Evolutionary conservation across 2,329 filamentous ascomycete species (phyloP).

Genomic region (Botrytis paeoniae): DNA sequence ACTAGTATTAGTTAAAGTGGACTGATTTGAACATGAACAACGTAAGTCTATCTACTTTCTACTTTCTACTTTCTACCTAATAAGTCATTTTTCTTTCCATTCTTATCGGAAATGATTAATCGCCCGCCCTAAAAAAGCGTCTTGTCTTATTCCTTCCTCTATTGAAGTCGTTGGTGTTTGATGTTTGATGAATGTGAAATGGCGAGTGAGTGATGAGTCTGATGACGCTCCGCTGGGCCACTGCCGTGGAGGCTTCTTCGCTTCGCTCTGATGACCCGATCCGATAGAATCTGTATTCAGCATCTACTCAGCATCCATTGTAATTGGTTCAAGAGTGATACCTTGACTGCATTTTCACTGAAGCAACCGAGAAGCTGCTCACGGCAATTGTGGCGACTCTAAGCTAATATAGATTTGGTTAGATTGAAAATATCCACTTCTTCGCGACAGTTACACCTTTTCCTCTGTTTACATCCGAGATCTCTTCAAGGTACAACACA

Average conservation of each 20-base stretch:
- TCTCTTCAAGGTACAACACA: background rate
- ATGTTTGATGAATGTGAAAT: background rate
- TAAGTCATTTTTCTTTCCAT: background rate
- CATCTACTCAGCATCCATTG: background rate
- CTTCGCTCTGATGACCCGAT: background rate
- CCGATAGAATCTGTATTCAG: background rate
- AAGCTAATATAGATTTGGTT: background rate
- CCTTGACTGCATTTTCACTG: background rate
- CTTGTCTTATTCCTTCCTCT: background rate
- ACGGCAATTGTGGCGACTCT: background rate
- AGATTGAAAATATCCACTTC: background rate
- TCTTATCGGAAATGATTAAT: background rate
- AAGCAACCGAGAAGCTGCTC: background rate
- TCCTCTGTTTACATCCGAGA: background rate
- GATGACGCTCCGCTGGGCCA: constrained; percentile 1
- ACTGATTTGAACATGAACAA: background rate
- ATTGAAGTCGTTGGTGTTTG: background rate
- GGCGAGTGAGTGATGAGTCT: background rate
- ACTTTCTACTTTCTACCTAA: background rate
- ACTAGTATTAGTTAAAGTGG: background rate
- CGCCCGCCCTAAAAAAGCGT: background rate
- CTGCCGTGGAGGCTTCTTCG: constrained; percentile 7
- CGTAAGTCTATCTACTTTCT: background rate
- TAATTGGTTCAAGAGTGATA: background rate
- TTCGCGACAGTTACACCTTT: background rate